These are phyloP conservation scores for Detonula confervacea DNA, from an alignment of 352 stramenopile genomes.

Conservation along the genomic window DNA sequence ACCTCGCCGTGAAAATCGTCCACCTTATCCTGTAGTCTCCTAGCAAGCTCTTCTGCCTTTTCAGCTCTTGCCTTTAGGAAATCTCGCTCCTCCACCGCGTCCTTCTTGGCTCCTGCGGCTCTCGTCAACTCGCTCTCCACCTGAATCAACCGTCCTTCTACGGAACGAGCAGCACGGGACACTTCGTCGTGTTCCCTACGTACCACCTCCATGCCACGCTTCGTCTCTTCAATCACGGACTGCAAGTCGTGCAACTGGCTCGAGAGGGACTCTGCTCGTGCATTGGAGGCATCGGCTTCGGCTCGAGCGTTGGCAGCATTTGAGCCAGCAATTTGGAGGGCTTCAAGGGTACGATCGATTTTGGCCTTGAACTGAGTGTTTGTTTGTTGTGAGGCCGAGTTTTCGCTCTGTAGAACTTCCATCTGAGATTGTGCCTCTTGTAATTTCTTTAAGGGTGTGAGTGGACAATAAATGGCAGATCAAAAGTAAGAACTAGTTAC, in stretches of 20 bases:
- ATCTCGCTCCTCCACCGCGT: conserved; percentile 47
- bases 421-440: conserved; percentile 47
- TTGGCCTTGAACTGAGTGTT: conserved; percentile 43
- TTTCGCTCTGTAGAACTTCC: conserved; percentile 50
- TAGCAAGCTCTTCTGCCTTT: conserved; percentile 38
- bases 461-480: neutral
- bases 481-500: neutral
- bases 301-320: conserved; percentile 63
- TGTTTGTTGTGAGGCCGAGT: conserved; percentile 25
- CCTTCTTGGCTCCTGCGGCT: conserved; percentile 36
- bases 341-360: conserved; percentile 57
- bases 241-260: conserved; percentile 58
- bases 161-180: conserved; percentile 30
- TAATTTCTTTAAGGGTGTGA: conserved; percentile 36
- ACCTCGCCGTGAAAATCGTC: conserved; percentile 51
- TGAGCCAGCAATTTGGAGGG: conserved; percentile 55
- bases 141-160: conserved; percentile 57
- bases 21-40: conserved; percentile 35
- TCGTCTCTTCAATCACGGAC: conserved; percentile 63
- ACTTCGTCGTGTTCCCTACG: conserved; percentile 64
- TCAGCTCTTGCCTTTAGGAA: conserved; percentile 29
- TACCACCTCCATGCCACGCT: conserved; percentile 51
- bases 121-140: conserved; percentile 60
- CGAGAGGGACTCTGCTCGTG: conserved; percentile 50
- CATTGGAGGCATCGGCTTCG: conserved; percentile 72